These are phyloP conservation scores for Musa troglodytarum DNA, from an alignment of 176 grass and related monocot genomes.

Conservation along the genomic window DNA sequence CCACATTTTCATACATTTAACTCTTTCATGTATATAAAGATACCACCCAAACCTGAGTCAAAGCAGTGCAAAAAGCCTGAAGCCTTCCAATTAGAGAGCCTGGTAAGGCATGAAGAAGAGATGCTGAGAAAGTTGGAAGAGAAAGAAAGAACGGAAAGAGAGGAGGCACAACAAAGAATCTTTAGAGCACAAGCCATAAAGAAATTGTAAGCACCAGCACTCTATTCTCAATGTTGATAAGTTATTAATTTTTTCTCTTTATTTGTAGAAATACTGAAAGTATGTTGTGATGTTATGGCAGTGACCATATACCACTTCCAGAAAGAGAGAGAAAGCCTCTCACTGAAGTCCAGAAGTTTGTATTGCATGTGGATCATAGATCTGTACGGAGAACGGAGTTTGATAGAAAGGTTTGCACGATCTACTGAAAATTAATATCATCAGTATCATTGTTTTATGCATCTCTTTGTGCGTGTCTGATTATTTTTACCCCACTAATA, in stretches of 20 bases:
- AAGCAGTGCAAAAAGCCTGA: slow-evolving; percentile 84
- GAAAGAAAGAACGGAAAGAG: slow-evolving; percentile 40
- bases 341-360: slow-evolving; percentile 76
- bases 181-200: slow-evolving; percentile 68
- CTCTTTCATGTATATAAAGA: slow-evolving; percentile 30
- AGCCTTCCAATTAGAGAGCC: slow-evolving; percentile 80
- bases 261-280: slow-evolving; percentile 3
- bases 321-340: slow-evolving; percentile 77
- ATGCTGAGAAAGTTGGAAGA: slow-evolving; percentile 62
- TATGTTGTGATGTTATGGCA: slow-evolving; percentile 23
- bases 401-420: slow-evolving; percentile 48
- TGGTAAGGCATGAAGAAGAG: slow-evolving; percentile 76
- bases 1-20: slow-evolving; percentile 4
- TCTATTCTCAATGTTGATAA: neutral
- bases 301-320: slow-evolving; percentile 73
- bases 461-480: no score
- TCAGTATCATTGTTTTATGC: no score
- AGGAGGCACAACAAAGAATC: slow-evolving; percentile 57
- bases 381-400: slow-evolving; percentile 77
- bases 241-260: slow-evolving; percentile 19
- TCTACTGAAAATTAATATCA: no score
- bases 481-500: no score
- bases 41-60: slow-evolving; percentile 70
- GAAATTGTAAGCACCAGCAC: slow-evolving; percentile 46
- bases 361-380: slow-evolving; percentile 63